A percentile compares a stretch with the other conserved stretches of the same genome.
Evolutionary conservation across 352 stramenopile species (phyloP).

Genomic region (Phytophthora multivora): DNA sequence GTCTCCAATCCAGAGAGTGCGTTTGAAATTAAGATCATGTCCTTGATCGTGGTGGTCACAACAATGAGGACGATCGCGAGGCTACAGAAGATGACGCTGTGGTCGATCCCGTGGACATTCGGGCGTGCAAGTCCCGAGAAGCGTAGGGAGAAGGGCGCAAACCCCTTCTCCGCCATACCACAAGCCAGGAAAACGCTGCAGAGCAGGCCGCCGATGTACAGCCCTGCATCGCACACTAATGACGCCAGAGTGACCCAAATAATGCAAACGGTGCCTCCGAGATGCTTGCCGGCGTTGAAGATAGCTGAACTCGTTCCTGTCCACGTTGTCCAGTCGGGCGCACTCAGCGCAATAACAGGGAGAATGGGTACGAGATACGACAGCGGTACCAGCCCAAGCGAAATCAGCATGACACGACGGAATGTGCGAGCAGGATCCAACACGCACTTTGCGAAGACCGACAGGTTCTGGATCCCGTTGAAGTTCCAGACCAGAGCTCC

Average conservation of each 20-base stretch:
- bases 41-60: constrained; percentile 51
- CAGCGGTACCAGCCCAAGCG: constrained; percentile 42
- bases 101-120: constrained; percentile 34
- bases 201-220: constrained; percentile 53
- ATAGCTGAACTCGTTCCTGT: constrained; percentile 33
- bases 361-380: constrained; percentile 52
- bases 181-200: constrained; percentile 59
- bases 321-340: constrained; percentile 56
- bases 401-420: constrained; percentile 46
- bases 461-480: constrained; percentile 63
- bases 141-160: constrained; percentile 48
- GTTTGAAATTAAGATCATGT: constrained; percentile 65
- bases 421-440: constrained; percentile 40
- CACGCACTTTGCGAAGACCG: constrained; percentile 54
- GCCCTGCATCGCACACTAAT: constrained; percentile 40
- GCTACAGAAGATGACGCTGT: constrained; percentile 58
- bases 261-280: constrained; percentile 40
- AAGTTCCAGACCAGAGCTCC: constrained; percentile 56
- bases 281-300: constrained; percentile 35
- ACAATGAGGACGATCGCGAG: constrained; percentile 65
- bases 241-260: constrained; percentile 41
- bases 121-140: constrained; percentile 36
- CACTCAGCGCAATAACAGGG: constrained; percentile 37
- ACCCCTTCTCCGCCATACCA: constrained; percentile 57
- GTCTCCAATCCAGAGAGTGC: constrained; percentile 48